Conservation (phyloP, 805 yeast genomes). For the Wickerhamiella kurtzmanii region DNA sequence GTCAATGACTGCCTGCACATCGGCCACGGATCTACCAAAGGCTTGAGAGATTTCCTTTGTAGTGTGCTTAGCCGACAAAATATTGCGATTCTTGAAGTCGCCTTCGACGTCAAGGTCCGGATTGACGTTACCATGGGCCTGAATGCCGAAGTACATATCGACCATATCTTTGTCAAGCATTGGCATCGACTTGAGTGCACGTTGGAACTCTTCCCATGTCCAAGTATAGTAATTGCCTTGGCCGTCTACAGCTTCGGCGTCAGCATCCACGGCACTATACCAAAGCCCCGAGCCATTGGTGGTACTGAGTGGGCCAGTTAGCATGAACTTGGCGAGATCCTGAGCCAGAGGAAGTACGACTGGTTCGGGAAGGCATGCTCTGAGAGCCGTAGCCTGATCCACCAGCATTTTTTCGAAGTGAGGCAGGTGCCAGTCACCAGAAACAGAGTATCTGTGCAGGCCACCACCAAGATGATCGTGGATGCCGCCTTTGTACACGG, state of each 20-base stretch:
- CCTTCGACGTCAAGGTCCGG: constrained; percentile 23
- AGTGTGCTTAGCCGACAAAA: constrained; percentile 20
- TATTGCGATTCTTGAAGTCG: constrained; percentile 24
- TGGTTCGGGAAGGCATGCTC: constrained; percentile 19
- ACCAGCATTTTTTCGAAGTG: constrained; percentile 29
- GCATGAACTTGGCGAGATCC: constrained; percentile 11
- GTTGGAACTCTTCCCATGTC: constrained; percentile 24
- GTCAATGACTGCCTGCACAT: constrained; percentile 17
- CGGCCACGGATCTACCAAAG: constrained; percentile 23
- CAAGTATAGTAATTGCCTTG: constrained; percentile 29
- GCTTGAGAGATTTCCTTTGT: constrained; percentile 22
- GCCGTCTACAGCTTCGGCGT: constrained; percentile 18
- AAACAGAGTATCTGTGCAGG: constrained; percentile 26
- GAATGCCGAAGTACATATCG: constrained; percentile 26
- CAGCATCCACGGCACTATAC: constrained; percentile 27
- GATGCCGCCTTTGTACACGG: constrained; percentile 26
- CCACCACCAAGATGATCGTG: constrained; percentile 29
- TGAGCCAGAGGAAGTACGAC: constrained; percentile 12
- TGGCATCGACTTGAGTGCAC: constrained; percentile 18
- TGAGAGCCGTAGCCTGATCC: constrained; percentile 27
- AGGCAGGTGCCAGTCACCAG: constrained; percentile 30
- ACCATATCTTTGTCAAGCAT: constrained; percentile 25
- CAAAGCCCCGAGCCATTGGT: constrained; percentile 18
- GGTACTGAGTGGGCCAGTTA: constrained; percentile 13
- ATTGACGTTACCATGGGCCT: constrained; percentile 27